Percentiles rank a stretch among this genome's conserved stretches.
Conservation (phyloP, 306 rosid genomes). For the Vigna trinervia region DNA sequence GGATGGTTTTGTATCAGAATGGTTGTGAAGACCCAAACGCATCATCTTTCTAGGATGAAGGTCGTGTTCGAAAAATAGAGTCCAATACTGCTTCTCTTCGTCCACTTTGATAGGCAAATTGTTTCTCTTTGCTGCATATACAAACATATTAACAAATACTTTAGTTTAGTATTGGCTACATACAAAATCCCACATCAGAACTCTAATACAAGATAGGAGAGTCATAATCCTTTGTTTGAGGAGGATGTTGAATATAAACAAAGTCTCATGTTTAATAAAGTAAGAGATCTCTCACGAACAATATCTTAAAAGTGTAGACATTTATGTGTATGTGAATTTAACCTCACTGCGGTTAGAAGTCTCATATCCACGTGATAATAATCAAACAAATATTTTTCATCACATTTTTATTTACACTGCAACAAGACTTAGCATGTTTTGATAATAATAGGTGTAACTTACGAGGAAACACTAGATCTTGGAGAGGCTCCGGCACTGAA, state of each 20-base stretch:
- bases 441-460: neutral
- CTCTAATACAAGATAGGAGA: too few species aligned
- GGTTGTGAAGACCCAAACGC: constrained; percentile 15
- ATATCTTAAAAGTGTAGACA: neutral
- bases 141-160: too few species aligned
- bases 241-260: too few species aligned
- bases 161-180: too few species aligned
- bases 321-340: too few species aligned
- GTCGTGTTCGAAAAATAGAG: constrained; percentile 35
- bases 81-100: constrained; percentile 37
- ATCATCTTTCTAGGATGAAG: constrained; percentile 25
- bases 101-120: neutral
- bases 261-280: too few species aligned
- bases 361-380: too few species aligned
- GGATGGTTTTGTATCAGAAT: neutral
- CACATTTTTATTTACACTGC: too few species aligned
- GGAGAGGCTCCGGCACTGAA: neutral
- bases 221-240: too few species aligned
- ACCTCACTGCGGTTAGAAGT: too few species aligned
- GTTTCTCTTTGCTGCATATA: neutral
- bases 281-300: neutral
- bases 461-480: neutral
- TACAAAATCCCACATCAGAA: too few species aligned
- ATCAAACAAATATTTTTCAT: neutral
- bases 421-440: too few species aligned